These are phyloP conservation scores for Pichia sp. DNA, from an alignment of 1,139 yeast genomes.

Conservation along the genomic window DNA sequence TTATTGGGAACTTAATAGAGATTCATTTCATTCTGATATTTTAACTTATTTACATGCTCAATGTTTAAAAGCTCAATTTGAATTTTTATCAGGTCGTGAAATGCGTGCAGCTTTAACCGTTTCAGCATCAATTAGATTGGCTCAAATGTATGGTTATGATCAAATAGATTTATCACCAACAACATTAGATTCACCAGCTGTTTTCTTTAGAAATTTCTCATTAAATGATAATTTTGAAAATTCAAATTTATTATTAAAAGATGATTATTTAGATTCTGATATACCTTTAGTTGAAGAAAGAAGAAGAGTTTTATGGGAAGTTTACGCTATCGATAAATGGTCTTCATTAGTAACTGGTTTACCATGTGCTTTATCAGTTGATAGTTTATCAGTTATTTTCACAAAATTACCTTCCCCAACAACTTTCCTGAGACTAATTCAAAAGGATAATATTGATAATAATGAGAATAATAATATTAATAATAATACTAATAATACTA, in stretches of 20 bases:
- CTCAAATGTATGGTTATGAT: constrained; percentile 26
- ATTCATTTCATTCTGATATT: constrained; percentile 16
- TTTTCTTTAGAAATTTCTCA: constrained; percentile 15
- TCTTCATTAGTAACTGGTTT: constrained; percentile 27
- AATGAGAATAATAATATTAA: not conserved
- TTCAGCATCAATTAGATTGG: constrained; percentile 22
- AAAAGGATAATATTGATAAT: not conserved
- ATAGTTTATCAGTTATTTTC: constrained; percentile 22
- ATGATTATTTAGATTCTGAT: constrained; percentile 22
- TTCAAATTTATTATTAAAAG: constrained; percentile 13
- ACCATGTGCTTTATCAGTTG: constrained; percentile 25
- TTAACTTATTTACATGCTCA: constrained; percentile 23
- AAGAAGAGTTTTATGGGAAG: constrained; percentile 26
- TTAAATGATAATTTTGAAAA: constrained; percentile 8
- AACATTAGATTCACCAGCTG: constrained; percentile 17
- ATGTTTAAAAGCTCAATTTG: constrained; percentile 21
- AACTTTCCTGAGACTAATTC: constrained; percentile 20
- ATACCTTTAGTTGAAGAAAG: constrained; percentile 24
- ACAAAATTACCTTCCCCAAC: constrained; percentile 27
- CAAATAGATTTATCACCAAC: constrained; percentile 24
- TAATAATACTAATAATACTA: not conserved
- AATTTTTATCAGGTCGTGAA: constrained; percentile 22
- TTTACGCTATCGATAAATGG: constrained; percentile 26
- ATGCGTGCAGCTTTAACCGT: constrained; percentile 24
- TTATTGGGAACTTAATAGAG: constrained; percentile 18